Evolutionary conservation across 2,329 filamentous ascomycete genomes (phyloP).

Genomic region (Arthroderma sp.): DNA sequence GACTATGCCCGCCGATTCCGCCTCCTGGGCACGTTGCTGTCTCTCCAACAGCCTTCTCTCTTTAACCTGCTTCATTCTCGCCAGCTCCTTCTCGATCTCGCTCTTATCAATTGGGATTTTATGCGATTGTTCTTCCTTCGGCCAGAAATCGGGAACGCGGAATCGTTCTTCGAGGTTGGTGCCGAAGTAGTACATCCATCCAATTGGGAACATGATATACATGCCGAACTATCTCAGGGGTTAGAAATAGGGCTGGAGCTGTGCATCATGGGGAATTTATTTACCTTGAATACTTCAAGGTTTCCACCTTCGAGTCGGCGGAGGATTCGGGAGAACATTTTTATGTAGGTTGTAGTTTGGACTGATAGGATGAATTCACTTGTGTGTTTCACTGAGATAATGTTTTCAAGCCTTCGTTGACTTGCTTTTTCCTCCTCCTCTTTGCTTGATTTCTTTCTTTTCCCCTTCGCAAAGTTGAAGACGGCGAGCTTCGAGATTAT

Average conservation of each 20-base stretch:
- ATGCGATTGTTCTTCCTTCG: constrained; percentile 47
- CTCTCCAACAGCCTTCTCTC: constrained; percentile 29
- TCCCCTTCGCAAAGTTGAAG: no score
- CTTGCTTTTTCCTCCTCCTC: no score
- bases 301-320: constrained; percentile 65
- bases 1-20: constrained; percentile 5
- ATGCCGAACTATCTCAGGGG: constrained; percentile 65
- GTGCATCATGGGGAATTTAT: constrained; percentile 7
- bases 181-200: constrained; percentile 99
- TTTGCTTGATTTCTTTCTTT: no score
- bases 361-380: no score
- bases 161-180: constrained; percentile 94
- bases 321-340: constrained; percentile 27
- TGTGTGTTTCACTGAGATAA: no score
- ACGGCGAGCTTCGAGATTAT: no score
- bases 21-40: constrained; percentile 11
- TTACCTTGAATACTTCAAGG: constrained; percentile 87
- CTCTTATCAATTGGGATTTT: constrained; percentile 41
- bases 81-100: constrained; percentile 63
- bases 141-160: constrained; percentile 85
- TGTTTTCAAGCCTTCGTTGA: no score
- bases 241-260: constrained; percentile 1
- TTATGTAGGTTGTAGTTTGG: constrained; percentile 1
- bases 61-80: constrained; percentile 47
- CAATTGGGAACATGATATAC: constrained; percentile 98